These are phyloP conservation scores for Arthrobotrys megalospora DNA, from an alignment of 2,329 filamentous ascomycete genomes.

Conservation along the genomic window DNA sequence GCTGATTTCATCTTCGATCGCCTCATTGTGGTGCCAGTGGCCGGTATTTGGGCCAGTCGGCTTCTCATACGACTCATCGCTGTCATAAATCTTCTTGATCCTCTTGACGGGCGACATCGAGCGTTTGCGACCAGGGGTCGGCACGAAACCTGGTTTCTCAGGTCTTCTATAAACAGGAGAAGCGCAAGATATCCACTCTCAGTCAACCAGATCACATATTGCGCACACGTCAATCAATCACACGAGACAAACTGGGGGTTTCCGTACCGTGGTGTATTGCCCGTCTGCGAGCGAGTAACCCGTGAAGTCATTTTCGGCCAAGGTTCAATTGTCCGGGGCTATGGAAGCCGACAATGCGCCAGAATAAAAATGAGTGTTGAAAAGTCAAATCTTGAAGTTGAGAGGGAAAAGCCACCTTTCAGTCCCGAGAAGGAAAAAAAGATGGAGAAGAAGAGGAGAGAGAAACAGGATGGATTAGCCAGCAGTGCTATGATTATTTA, in stretches of 20 bases:
- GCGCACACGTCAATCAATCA: constrained; percentile 27
- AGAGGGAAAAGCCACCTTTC: constrained; percentile 31
- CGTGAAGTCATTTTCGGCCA: constrained; percentile 52
- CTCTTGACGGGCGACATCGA: constrained; percentile 66
- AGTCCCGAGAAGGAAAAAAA: constrained; percentile 21
- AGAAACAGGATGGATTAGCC: constrained; percentile 12
- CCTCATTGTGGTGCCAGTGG: constrained; percentile 59
- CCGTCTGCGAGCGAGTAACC: constrained; percentile 71
- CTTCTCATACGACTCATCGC: constrained; percentile 65
- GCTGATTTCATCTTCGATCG: constrained; percentile 55
- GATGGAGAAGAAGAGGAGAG: constrained; percentile 22
- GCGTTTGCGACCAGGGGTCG: constrained; percentile 71
- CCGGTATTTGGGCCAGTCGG: constrained; percentile 41
- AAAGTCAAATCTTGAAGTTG: constrained; percentile 32
- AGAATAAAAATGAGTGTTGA: constrained; percentile 17
- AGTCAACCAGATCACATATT: constrained; percentile 13
- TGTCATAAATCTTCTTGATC: constrained; percentile 65
- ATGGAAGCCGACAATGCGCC: constrained; percentile 55
- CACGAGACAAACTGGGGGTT: constrained; percentile 59
- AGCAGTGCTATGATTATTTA: constrained; percentile 24
- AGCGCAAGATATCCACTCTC: not conserved
- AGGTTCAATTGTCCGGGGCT: constrained; percentile 39
- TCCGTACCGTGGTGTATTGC: constrained; percentile 71
- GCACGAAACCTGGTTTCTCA: constrained; percentile 71
- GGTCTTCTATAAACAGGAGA: constrained; percentile 69